These are phyloP conservation scores for Aspergillus saccharolyticus DNA, from an alignment of 495 filamentous ascomycete species.

Conservation along the genomic window DNA sequence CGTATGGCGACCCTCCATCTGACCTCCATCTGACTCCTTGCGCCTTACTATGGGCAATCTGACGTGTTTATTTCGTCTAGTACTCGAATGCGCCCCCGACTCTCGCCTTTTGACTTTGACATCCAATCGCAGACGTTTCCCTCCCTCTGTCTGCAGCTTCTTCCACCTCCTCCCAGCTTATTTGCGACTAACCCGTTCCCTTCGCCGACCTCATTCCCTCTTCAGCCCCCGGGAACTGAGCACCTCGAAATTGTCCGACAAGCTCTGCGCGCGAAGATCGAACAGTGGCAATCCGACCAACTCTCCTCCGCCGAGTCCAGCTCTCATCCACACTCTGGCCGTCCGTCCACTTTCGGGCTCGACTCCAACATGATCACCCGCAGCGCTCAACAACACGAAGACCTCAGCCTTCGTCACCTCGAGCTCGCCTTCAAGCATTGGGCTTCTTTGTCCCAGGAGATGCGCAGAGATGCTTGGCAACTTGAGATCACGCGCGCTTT, in stretches of 20 bases:
- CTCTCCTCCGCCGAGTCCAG: conserved; percentile 26
- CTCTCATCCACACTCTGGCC: conserved; percentile 20
- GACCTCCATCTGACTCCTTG: background rate
- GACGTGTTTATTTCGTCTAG: conserved; percentile 15
- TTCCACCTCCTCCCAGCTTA: conserved; percentile 71
- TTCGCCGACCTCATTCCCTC: conserved; percentile 66
- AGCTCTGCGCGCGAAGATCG: conserved; percentile 60
- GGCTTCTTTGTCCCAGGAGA: conserved; percentile 50
- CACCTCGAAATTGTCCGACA: conserved; percentile 65
- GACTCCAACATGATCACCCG: conserved; percentile 40
- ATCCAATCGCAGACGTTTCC: conserved; percentile 76
- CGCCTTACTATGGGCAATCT: background rate
- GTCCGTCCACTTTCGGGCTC: conserved; percentile 18
- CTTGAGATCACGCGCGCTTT: conserved; percentile 73
- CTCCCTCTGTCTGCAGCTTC: conserved; percentile 70
- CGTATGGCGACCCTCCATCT: conserved; percentile 45
- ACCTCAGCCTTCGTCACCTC: conserved; percentile 60
- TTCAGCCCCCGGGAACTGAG: conserved; percentile 61
- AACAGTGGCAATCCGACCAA: conserved; percentile 51
- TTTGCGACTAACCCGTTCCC: conserved; percentile 67
- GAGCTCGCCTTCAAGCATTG: conserved; percentile 67
- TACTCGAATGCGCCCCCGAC: conserved; percentile 34
- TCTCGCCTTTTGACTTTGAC: conserved; percentile 74
- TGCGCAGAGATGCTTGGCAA: conserved; percentile 64
- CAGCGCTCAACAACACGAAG: conserved; percentile 52